Conservation (phyloP, 2,329 filamentous ascomycete genomes). For the Beauveria varroae region DNA sequence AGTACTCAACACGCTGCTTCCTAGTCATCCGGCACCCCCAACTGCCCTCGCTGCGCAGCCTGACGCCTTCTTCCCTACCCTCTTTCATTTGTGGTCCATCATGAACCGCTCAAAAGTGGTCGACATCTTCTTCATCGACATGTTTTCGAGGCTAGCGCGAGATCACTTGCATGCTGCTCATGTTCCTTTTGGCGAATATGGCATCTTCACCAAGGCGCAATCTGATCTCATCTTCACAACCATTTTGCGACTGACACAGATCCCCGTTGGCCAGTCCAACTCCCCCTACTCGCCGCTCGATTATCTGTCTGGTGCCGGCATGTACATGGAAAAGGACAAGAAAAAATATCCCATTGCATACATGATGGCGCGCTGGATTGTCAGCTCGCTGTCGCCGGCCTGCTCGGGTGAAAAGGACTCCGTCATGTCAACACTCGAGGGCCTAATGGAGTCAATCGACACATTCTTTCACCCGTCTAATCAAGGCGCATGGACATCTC, state of each 20-base stretch:
- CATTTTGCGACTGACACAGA: slow-evolving; percentile 81
- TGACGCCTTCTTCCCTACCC: slow-evolving; percentile 80
- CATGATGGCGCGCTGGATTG: slow-evolving; percentile 85
- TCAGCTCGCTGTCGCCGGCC: slow-evolving; percentile 83
- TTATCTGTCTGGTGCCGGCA: slow-evolving; percentile 70
- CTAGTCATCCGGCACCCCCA: slow-evolving; percentile 69
- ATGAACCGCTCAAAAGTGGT: slow-evolving; percentile 83
- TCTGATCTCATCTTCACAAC: slow-evolving; percentile 90
- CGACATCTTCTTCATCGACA: slow-evolving; percentile 81
- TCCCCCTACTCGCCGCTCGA: slow-evolving; percentile 88
- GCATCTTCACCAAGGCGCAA: slow-evolving; percentile 88
- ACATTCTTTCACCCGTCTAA: slow-evolving; percentile 99
- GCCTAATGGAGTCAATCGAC: slow-evolving; percentile 87
- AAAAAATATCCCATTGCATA: slow-evolving; percentile 90
- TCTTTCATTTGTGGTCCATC: slow-evolving; percentile 95
- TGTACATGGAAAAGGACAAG: slow-evolving; percentile 85
- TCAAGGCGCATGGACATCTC: slow-evolving; percentile 83
- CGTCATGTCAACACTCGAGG: slow-evolving; percentile 77
- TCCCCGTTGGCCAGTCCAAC: slow-evolving; percentile 91
- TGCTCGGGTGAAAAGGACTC: slow-evolving; percentile 73
- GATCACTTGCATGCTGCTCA: slow-evolving; percentile 71
- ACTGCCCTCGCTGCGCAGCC: slow-evolving; percentile 72
- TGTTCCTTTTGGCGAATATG: slow-evolving; percentile 75
- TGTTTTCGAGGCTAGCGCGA: slow-evolving; percentile 78
- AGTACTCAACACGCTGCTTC: slow-evolving; percentile 77